A percentile compares a stretch with the other conserved stretches of the same genome.
phyloP scores from a whole-genome alignment of 2,329 filamentous ascomycete species.

The Myriangium duriaei region DNA sequence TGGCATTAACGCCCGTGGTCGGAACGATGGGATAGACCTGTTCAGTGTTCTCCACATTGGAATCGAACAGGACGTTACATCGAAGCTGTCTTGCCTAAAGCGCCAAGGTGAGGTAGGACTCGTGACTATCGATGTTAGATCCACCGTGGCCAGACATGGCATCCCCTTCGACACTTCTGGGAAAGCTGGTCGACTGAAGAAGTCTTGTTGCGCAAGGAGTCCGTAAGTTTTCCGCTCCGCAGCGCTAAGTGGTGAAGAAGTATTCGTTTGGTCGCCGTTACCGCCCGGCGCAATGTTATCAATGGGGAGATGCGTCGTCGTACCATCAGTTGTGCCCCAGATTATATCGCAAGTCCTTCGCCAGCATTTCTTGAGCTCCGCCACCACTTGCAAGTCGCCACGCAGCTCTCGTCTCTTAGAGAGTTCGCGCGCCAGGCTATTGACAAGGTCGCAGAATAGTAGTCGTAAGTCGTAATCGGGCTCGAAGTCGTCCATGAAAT shows the following conservation, averaged over 20 bases:
- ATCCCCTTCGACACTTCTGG: not conserved
- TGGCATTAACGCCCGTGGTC: conserved; percentile 4
- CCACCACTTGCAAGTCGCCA: conserved; percentile 69
- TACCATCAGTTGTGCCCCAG: conserved; percentile 66
- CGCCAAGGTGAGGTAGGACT: conserved; percentile 29
- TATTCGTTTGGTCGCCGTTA: conserved; percentile 24
- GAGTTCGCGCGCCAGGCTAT: conserved; percentile 45
- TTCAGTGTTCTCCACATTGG: conserved; percentile 29
- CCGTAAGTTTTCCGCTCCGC: too few relatives aligned
- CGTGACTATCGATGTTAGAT: conserved; percentile 7
- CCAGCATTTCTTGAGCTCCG: conserved; percentile 96
- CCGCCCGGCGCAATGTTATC: conserved; percentile 64
- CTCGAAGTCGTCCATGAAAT: conserved; percentile 91
- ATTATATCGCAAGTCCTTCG: conserved; percentile 77
- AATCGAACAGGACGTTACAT: conserved; percentile 48
- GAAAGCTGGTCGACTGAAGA: conserved; percentile 7
- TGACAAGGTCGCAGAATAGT: conserved; percentile 70
- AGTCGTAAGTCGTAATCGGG: conserved; percentile 59
- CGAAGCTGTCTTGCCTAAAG: conserved; percentile 39
- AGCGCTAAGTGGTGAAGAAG: too few relatives aligned
- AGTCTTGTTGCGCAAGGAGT: conserved; percentile 5
- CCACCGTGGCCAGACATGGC: conserved; percentile 1
- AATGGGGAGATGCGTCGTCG: conserved; percentile 1
- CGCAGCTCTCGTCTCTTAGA: conserved; percentile 39
- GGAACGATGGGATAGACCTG: conserved; percentile 3